Evolutionary conservation across 2,329 filamentous ascomycete species (phyloP).

Genomic region (Hymenoscyphus repandus): DNA sequence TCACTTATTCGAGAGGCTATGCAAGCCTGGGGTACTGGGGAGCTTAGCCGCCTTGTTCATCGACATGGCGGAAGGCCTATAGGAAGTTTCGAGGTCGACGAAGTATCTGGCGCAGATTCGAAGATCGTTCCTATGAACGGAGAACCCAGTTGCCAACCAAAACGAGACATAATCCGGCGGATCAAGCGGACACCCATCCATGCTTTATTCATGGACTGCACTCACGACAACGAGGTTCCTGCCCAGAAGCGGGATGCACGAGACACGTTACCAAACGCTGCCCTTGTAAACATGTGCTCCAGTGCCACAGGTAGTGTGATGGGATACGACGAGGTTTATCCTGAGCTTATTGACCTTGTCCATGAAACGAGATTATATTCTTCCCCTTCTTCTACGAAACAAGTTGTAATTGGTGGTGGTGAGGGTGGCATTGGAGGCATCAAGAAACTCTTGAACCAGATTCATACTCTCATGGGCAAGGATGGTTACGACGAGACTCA

Average conservation of each 20-base stretch:
- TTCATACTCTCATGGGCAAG: constrained; percentile 92
- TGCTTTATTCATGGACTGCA: constrained; percentile 98
- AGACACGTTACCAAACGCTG: constrained; percentile 90
- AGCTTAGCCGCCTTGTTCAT: constrained; percentile 89
- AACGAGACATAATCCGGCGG: constrained; percentile 56
- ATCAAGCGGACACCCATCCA: constrained; percentile 88
- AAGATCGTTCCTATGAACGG: constrained; percentile 31
- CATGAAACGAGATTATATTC: constrained; percentile 81
- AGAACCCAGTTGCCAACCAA: constrained; percentile 28
- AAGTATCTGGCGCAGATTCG: constrained; percentile 61
- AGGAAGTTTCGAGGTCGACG: constrained; percentile 94
- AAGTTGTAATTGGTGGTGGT: constrained; percentile 62
- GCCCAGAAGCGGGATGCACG: constrained; percentile 91
- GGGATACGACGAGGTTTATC: constrained; percentile 97
- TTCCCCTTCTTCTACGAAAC: constrained; percentile 63
- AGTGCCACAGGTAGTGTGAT: constrained; percentile 94
- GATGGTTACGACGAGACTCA: constrained; percentile 94
- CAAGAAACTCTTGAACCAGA: constrained; percentile 89
- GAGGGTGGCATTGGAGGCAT: constrained; percentile 82
- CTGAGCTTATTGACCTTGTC: constrained; percentile 86
- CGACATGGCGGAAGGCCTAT: constrained; percentile 90
- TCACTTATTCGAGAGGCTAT: constrained; percentile 94
- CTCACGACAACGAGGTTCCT: constrained; percentile 95
- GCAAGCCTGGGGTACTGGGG: constrained; percentile 95
- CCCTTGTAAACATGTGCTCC: constrained; percentile 91